Conservation (phyloP, 257 asterid species). For the Solanum virginianum region DNA sequence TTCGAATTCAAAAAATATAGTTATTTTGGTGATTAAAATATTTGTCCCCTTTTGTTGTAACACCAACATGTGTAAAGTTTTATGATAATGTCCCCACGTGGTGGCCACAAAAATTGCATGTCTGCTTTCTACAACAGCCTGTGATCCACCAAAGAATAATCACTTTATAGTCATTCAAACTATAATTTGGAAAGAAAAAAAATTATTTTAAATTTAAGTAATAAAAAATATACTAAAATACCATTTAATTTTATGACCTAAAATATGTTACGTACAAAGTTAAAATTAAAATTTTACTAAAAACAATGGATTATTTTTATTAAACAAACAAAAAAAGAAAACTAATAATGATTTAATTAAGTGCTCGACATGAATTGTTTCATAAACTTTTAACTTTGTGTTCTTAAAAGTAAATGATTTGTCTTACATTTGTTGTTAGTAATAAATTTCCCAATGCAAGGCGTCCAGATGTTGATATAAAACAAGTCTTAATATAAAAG, state of each 20-base stretch:
- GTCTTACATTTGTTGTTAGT: background rate
- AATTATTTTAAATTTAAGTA: too few relatives aligned
- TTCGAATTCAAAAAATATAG: background rate
- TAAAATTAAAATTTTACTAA: too few relatives aligned
- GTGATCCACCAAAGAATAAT: background rate
- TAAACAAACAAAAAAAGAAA: background rate
- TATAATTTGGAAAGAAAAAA: too few relatives aligned
- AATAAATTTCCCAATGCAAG: background rate
- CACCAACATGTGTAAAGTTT: background rate
- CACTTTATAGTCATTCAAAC: background rate
- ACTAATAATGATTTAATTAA: background rate
- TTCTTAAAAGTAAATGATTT: background rate
- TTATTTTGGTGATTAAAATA: background rate
- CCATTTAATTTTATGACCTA: too few relatives aligned
- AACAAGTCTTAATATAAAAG: background rate
- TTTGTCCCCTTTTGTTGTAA: background rate
- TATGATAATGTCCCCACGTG: background rate
- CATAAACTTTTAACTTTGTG: background rate
- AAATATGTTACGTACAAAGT: fast-evolving
- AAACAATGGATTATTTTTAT: too few relatives aligned
- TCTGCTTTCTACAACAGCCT: background rate
- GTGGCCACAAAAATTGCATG: background rate
- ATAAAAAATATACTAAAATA: too few relatives aligned
- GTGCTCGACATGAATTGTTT: background rate
- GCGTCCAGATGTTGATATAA: background rate